Base-by-base conservation (phyloP, 2,329 filamentous ascomycete genomes). In the Xylariaceae sp. region DNA sequence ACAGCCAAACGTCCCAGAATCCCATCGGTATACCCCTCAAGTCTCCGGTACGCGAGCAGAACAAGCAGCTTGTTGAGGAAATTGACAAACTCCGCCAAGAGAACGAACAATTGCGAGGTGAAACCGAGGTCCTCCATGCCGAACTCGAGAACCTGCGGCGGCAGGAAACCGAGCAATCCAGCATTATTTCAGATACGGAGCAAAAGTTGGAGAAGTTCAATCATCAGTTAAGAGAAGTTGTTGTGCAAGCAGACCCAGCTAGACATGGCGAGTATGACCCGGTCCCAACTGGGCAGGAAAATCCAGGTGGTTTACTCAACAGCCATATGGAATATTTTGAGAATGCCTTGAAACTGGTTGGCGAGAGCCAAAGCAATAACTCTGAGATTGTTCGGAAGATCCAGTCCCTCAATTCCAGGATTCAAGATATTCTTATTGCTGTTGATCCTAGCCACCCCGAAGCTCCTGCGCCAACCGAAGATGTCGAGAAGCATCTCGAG, bases 311-410 rank as follows among this genome's bases (percentile, higher is more conserved):
- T 15, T 74, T 79, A 58, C 72, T 87, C 18, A 72, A 73, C 34
- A 76, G 70, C 45, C 88, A 92, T 68, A 73, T 94, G 17, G 83
- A 87, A 47, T 92, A 91, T 67, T 77, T 95, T 2, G 85, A 89
- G 60, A 82, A 82, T 66, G 84, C 84, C 1, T 74, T 94, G 37
- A 76, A 79, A 35, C 79, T 80, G 7, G 81, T 92, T 9, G 78
- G 80, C 44, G 78, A 82, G 13, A 85, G 65, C 82, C 86, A 67
- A 75, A 78, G 53, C 75, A 78, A 59, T 64, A 70, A 53, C 11
- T 67, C 72, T n/a, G 77, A 80, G 57, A 74, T 77, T 3, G 80
- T 84, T 68, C 76, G 79, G 51, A 81, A 81, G n/a, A 71, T 90
- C 37, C 79, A 82, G 48, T 77, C 78, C 3, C 74, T 92, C 68